Conservation (phyloP, 73 alveolate genomes). For the Stentor roeselii region DNA sequence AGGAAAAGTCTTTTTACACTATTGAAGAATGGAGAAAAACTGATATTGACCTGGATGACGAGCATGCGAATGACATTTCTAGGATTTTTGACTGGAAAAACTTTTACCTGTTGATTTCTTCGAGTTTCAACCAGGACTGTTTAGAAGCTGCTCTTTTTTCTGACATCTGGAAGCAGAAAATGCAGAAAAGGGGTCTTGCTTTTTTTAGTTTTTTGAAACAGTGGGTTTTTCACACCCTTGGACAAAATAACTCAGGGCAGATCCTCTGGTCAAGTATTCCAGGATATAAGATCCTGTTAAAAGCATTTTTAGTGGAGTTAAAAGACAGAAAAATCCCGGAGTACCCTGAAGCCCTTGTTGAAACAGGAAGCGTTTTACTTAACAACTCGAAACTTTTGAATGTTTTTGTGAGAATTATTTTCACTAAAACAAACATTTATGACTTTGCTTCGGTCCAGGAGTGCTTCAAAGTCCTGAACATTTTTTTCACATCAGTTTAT, state of each 20-base stretch:
- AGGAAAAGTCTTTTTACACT: constrained; percentile 27
- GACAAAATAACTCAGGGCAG: constrained; percentile 49
- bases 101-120: constrained; percentile 48
- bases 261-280: constrained; percentile 79
- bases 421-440: constrained; percentile 59
- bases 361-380: constrained; percentile 56
- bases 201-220: constrained; percentile 69
- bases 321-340: constrained; percentile 64
- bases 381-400: constrained; percentile 50
- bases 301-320: constrained; percentile 67
- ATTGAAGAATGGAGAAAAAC: constrained; percentile 46
- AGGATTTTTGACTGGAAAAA: constrained; percentile 74
- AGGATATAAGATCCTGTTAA: constrained; percentile 68
- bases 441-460: constrained; percentile 52
- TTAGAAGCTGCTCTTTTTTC: constrained; percentile 34
- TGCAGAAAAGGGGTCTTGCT: constrained; percentile 82
- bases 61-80: constrained; percentile 29
- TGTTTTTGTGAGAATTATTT: constrained; percentile 62
- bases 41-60: constrained; percentile 27
- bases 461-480: constrained; percentile 55
- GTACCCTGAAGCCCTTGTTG: constrained; percentile 80
- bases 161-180: constrained; percentile 62
- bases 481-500: constrained; percentile 51
- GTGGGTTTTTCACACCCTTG: constrained; percentile 65
- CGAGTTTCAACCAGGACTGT: constrained; percentile 35